These are phyloP conservation scores for Suhomyces tanzawaensis DNA, from an alignment of 805 yeast species.

Conservation along the genomic window DNA sequence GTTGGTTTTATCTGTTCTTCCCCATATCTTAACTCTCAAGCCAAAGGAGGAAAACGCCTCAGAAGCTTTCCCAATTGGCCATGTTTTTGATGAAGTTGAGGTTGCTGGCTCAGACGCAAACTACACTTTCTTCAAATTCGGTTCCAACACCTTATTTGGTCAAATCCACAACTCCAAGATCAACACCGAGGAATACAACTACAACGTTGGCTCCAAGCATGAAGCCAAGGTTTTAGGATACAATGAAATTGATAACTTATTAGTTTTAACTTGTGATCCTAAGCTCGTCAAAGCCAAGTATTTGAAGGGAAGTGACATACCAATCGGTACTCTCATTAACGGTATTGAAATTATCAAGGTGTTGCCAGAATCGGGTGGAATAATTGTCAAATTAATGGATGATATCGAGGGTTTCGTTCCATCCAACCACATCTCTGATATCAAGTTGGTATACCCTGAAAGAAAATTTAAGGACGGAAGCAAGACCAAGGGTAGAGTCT, in stretches of 20 bases:
- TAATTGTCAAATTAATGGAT: conserved; percentile 62
- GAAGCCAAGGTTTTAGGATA: conserved; percentile 75
- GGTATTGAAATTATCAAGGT: conserved; percentile 55
- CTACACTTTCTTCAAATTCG: conserved; percentile 57
- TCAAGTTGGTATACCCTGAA: conserved; percentile 83
- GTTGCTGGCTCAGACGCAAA: conserved; percentile 59
- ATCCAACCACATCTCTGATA: conserved; percentile 75
- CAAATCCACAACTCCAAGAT: conserved; percentile 77
- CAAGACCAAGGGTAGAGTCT: conserved; percentile 72
- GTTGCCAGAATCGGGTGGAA: conserved; percentile 58
- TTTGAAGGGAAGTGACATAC: conserved; percentile 68
- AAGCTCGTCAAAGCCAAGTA: conserved; percentile 61
- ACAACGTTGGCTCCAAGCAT: conserved; percentile 63
- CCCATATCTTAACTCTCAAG: conserved; percentile 46
- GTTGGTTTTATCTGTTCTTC: conserved; percentile 61
- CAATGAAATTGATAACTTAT: conserved; percentile 62
- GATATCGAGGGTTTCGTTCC: conserved; percentile 75
- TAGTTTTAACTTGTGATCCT: conserved; percentile 68
- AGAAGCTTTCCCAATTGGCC: conserved; percentile 80
- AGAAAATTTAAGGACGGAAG: conserved; percentile 85
- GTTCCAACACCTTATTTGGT: conserved; percentile 54
- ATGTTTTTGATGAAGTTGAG: conserved; percentile 54
- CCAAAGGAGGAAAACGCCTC: conserved; percentile 26
- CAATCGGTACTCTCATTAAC: conserved; percentile 63
- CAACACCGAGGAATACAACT: conserved; percentile 49